Percentiles rank a stretch among this genome's conserved stretches.
Evolutionary conservation across 208 protist genomes (phyloP).

Genomic region (Leishmania braziliensis): DNA sequence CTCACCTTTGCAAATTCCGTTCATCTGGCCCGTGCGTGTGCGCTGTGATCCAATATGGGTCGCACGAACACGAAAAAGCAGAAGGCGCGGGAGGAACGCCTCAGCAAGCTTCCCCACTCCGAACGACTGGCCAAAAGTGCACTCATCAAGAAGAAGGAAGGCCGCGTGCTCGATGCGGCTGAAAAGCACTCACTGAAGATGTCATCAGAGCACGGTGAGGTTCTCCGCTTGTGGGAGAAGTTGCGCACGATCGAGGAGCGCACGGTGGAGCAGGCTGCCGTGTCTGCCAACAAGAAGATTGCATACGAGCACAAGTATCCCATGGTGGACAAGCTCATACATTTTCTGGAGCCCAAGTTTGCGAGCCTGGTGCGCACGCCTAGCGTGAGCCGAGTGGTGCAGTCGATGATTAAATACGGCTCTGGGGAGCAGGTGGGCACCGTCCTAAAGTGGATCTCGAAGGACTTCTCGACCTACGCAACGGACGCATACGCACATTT

Average conservation of each 20-base stretch:
- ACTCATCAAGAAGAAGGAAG: constrained; percentile 89
- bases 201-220: constrained; percentile 85
- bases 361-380: constrained; percentile 69
- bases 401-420: constrained; percentile 93
- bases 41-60: constrained; percentile 51
- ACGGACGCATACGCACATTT: constrained; percentile 90
- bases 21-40: background rate
- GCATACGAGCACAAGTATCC: constrained; percentile 89
- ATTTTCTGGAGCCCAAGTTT: constrained; percentile 83
- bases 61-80: constrained; percentile 79
- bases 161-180: constrained; percentile 75
- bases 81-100: constrained; percentile 65
- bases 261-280: constrained; percentile 14
- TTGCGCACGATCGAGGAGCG: constrained; percentile 54
- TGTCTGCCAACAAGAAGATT: constrained; percentile 39
- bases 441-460: constrained; percentile 60
- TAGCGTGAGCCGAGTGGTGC: constrained; percentile 78
- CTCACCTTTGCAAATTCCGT: background rate
- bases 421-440: constrained; percentile 65
- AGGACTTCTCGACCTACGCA: constrained; percentile 57
- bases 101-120: constrained; percentile 71
- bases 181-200: constrained; percentile 93
- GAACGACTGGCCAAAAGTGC: constrained; percentile 79
- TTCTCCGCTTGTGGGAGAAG: constrained; percentile 86
- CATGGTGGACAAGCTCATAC: constrained; percentile 82